Evolutionary conservation across 495 filamentous ascomycete species (phyloP).

Genomic region (Penicillium cosmopolitanum): DNA sequence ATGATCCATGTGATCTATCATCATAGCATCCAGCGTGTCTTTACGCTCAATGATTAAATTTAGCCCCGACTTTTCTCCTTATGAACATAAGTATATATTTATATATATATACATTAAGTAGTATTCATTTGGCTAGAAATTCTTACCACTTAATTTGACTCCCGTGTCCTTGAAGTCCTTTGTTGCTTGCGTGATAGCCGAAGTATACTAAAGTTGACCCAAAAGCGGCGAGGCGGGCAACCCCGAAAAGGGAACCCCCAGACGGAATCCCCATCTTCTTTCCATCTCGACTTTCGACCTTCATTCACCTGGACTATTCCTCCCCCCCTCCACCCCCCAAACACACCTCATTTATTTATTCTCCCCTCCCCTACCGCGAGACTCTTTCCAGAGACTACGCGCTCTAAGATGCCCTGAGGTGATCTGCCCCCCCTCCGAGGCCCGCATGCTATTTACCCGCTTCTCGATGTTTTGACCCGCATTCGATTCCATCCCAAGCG

Average conservation of each 20-base stretch:
- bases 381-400: background rate
- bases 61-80: background rate
- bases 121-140: too few species aligned
- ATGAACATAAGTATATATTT: too few species aligned
- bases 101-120: too few species aligned
- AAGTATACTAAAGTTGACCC: background rate
- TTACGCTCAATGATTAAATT: background rate
- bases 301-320: slow-evolving; percentile 1
- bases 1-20: background rate
- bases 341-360: background rate
- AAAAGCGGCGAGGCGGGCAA: slow-evolving; percentile 20
- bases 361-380: background rate
- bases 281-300: slow-evolving; percentile 4
- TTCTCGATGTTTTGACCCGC: slow-evolving; percentile 25
- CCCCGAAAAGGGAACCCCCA: slow-evolving; percentile 17
- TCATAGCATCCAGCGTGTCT: background rate
- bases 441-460: slow-evolving; percentile 10
- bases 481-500: slow-evolving; percentile 12
- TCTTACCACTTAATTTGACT: too few species aligned
- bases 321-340: slow-evolving; percentile 3
- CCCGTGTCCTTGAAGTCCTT: too few species aligned
- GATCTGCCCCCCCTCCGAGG: slow-evolving; percentile 13
- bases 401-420: slow-evolving; percentile 25
- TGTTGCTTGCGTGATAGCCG: too few species aligned
- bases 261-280: slow-evolving; percentile 9